Percentiles rank a stretch among this genome's conserved stretches.
phyloP scores from a whole-genome alignment of 495 filamentous ascomycete genomes.

The Hypoxylon subgilvum region DNA sequence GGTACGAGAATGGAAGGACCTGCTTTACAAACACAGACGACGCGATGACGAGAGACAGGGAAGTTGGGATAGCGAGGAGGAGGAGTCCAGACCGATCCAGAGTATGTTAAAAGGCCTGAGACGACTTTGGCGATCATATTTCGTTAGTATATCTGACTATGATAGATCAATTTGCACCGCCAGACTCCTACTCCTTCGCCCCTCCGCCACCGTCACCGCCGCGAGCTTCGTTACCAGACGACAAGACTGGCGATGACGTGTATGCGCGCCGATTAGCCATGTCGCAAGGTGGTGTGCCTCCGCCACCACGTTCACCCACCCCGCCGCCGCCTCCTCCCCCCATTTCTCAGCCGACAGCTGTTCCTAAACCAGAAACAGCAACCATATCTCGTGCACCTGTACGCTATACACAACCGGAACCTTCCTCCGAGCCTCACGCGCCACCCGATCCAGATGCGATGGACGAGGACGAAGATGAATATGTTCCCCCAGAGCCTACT shows the following conservation, averaged over 20 bases:
- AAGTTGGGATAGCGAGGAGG: slow-evolving; percentile 65
- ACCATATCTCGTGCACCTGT: slow-evolving; percentile 88
- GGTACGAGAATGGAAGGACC: slow-evolving; percentile 85
- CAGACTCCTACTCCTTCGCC: slow-evolving; percentile 69
- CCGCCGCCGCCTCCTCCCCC: slow-evolving; percentile 45
- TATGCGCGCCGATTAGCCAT: slow-evolving; percentile 69
- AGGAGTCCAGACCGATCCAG: slow-evolving; percentile 56
- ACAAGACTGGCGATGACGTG: slow-evolving; percentile 72
- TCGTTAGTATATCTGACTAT: neutral
- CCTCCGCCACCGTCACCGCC: slow-evolving; percentile 66
- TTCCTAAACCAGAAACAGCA: slow-evolving; percentile 46
- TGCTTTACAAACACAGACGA: slow-evolving; percentile 78
- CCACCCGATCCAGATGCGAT: slow-evolving; percentile 48
- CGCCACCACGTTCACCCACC: slow-evolving; percentile 45
- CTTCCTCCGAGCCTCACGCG: slow-evolving; percentile 59
- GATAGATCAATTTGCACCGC: slow-evolving; percentile 75
- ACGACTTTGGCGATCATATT: neutral
- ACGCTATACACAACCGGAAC: slow-evolving; percentile 72
- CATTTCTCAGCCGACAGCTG: slow-evolving; percentile 65
- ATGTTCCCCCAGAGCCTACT: slow-evolving; percentile 45
- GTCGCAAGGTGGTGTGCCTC: slow-evolving; percentile 51
- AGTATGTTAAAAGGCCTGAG: slow-evolving; percentile 48
- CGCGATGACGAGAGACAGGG: slow-evolving; percentile 45
- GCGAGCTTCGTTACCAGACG: slow-evolving; percentile 54
- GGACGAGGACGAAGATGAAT: slow-evolving; percentile 60